Percentiles rank a stretch among this genome's conserved stretches.
These are phyloP conservation scores for Penicillium sp. DNA, from an alignment of 2,329 filamentous ascomycete genomes.

Conservation along the genomic window DNA sequence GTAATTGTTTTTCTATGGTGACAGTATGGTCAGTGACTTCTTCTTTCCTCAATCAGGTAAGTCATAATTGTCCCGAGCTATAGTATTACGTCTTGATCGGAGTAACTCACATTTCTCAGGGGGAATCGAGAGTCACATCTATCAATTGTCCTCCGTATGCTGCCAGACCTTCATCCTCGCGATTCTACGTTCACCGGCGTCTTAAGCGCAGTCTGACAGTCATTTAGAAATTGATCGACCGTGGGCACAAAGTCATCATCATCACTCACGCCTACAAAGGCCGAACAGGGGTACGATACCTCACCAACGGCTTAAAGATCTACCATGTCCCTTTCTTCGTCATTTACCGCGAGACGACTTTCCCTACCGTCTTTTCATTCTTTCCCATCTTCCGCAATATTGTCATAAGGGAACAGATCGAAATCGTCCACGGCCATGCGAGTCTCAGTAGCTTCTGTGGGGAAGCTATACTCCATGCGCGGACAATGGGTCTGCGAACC, in stretches of 20 bases:
- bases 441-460: slow-evolving; percentile 91
- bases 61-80: slow-evolving; percentile 7
- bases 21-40: slow-evolving; percentile 94
- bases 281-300: slow-evolving; percentile 85
- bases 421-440: slow-evolving; percentile 97
- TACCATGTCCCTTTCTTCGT: slow-evolving; percentile 96
- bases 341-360: slow-evolving; percentile 88
- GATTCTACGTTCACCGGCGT: neutral
- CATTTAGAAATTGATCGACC: slow-evolving; percentile 81
- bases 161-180: neutral
- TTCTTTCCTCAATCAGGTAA: slow-evolving; percentile 91
- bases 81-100: too few species aligned
- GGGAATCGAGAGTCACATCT: slow-evolving; percentile 96
- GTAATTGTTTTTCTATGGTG: neutral
- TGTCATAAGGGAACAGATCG: slow-evolving; percentile 86
- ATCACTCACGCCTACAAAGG: slow-evolving; percentile 94
- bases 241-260: slow-evolving; percentile 95
- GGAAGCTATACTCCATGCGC: slow-evolving; percentile 88
- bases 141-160: slow-evolving; percentile 78
- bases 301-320: slow-evolving; percentile 97
- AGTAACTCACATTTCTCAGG: slow-evolving; percentile 44
- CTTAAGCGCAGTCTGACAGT: slow-evolving; percentile 9
- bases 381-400: slow-evolving; percentile 98
- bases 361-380: slow-evolving; percentile 97
- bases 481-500: slow-evolving; percentile 93